Evolutionary conservation across 495 filamentous ascomycete species (phyloP).

Genomic region (Penicillium chermesinum): DNA sequence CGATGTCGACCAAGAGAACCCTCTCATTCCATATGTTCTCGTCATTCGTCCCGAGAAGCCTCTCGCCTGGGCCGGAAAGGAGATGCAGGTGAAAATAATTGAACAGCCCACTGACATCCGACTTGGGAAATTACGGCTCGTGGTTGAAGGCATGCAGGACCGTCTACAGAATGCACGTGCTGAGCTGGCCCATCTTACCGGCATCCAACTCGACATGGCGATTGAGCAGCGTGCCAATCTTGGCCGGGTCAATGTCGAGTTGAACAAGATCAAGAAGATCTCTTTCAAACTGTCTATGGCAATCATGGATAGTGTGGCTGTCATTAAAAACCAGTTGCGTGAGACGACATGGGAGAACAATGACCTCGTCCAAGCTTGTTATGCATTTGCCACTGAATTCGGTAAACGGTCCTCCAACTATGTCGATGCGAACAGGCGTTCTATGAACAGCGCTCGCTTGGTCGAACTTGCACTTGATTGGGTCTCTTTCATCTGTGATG

Average conservation of each 20-base stretch:
- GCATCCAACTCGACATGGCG: slow-evolving; percentile 77
- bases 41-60: slow-evolving; percentile 77
- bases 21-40: slow-evolving; percentile 70
- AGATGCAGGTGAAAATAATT: slow-evolving; percentile 62
- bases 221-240: slow-evolving; percentile 92
- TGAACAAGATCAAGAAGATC: slow-evolving; percentile 93
- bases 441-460: slow-evolving; percentile 94
- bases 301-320: slow-evolving; percentile 97
- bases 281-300: slow-evolving; percentile 96
- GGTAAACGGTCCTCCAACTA: slow-evolving; percentile 88
- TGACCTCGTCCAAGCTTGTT: slow-evolving; percentile 97
- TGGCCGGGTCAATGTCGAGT: slow-evolving; percentile 80
- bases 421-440: slow-evolving; percentile 87
- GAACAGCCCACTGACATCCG: slow-evolving; percentile 83
- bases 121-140: slow-evolving; percentile 76
- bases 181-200: slow-evolving; percentile 68
- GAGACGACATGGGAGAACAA: slow-evolving; percentile 82
- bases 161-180: slow-evolving; percentile 72
- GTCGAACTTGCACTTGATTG: slow-evolving; percentile 91
- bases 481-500: slow-evolving; percentile 96
- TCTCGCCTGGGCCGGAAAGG: slow-evolving; percentile 76
- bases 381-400: slow-evolving; percentile 96
- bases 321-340: slow-evolving; percentile 68
- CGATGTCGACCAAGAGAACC: slow-evolving; percentile 60
- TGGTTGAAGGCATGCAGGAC: slow-evolving; percentile 81